A percentile compares a stretch with the other conserved stretches of the same genome.
Conservation (phyloP, 1,139 yeast genomes). For the Candida labiduridarum region DNA sequence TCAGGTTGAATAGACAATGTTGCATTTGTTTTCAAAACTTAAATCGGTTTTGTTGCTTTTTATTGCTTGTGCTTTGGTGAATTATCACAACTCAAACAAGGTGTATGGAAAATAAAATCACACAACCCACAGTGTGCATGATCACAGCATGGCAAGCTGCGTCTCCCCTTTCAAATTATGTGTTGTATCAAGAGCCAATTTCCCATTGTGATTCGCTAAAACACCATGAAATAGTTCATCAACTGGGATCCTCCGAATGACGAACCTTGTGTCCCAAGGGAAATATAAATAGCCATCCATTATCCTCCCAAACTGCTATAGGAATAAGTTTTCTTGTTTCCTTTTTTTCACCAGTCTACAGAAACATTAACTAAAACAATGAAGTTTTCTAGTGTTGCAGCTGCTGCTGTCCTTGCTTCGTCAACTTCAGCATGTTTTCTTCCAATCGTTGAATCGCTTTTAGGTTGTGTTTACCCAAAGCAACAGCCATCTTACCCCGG, state of each 20-base stretch:
- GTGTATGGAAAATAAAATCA: neutral
- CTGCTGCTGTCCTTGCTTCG: slow-evolving; percentile 5
- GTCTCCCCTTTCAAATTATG: neutral
- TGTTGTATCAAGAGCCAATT: slow-evolving; percentile 4
- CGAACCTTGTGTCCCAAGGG: neutral
- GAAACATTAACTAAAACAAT: slow-evolving; percentile 4
- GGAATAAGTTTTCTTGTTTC: neutral
- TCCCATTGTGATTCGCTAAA: neutral
- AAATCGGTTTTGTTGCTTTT: neutral
- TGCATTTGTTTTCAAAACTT: slow-evolving; percentile 4
- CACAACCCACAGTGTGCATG: neutral
- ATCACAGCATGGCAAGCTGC: neutral
- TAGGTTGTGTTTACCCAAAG: slow-evolving; percentile 4
- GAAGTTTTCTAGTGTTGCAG: slow-evolving; percentile 6
- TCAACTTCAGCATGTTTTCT: slow-evolving; percentile 4
- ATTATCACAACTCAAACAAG: slow-evolving; percentile 1
- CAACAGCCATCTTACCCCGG: neutral
- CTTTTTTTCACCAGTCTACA: neutral
- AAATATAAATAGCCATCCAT: slow-evolving; percentile 1
- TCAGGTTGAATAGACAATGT: neutral
- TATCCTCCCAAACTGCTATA: neutral
- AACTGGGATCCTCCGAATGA: neutral
- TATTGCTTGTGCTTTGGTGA: neutral
- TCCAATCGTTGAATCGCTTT: slow-evolving; percentile 6
- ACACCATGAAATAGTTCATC: neutral